Base-by-base conservation (phyloP, 768 basidiomycete genomes). In the Russula earlei region DNA sequence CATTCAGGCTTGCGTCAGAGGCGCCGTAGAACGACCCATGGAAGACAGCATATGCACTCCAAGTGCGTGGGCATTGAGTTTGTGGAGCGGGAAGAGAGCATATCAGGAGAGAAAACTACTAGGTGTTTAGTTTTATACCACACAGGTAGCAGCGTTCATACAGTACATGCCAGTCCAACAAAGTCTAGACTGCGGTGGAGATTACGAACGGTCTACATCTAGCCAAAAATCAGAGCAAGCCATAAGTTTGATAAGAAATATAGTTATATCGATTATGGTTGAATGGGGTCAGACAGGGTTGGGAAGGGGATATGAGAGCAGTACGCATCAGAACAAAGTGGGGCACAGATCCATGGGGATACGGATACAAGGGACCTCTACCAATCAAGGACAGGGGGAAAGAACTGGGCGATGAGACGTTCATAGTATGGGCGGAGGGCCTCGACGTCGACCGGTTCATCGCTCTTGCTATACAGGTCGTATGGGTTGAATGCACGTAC, bases 401-500 rank as follows among this genome's bases (percentile, higher is more conserved):
- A 94, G 73, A 81, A 96, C 66, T 90, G 91, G 36, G 77, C 75
- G 63, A 96, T 93, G 29, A 96, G 74, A 1, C 71, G 70, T 66
- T 87, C 77, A 66, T 96, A 96, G 71, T 96, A 95, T 14, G 90
- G 87, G 59, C 81, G 77, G 22, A 95, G 75, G 64, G 77, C 74
- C 42, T 75, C 80, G 14, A 77, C 74, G 49, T 81, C 69, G 52
- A 84, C 79, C 5, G 82, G 78, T 41, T 79, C 77, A 64, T 94
- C 88, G 64, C 77, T 81, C 72, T 95, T 95, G 75, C 84, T 87
- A 75, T 96, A 96, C 7, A 96, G 79, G 66, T 94, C 92, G 70
- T 94, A 95, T 0, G 92, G 91, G 70, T 94, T 95, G 79, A 95
- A 95, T 0, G 84, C 85, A 43, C 79, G 77, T 27, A 91, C 90